phyloP scores from a whole-genome alignment of 768 basidiomycete species.

The Hygrocybe punicea region DNA sequence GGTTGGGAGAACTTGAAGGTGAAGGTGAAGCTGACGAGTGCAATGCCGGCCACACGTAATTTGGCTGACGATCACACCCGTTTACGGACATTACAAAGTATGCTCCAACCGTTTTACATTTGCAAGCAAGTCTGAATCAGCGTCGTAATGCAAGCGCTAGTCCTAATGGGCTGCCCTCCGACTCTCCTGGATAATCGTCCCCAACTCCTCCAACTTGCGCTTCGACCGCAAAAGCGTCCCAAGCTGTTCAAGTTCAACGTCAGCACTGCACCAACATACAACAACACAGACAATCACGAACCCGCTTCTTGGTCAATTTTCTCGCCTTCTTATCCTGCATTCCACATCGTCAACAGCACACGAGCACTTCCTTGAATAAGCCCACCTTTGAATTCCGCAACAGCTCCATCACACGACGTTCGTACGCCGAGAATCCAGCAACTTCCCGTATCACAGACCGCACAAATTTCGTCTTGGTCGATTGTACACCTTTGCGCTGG shows the following conservation, averaged over 20 bases:
- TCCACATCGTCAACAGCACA: neutral
- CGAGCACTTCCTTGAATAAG: constrained; percentile 3
- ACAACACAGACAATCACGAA: constrained; percentile 41
- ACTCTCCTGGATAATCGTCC: constrained; percentile 88
- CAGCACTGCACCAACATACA: constrained; percentile 3
- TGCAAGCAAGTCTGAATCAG: no score
- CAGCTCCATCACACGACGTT: constrained; percentile 97
- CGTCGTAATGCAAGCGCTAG: neutral
- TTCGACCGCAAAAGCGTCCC: constrained; percentile 98
- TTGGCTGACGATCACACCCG: no score
- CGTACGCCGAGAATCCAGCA: constrained; percentile 95
- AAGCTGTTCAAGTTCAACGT: constrained; percentile 52
- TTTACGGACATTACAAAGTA: no score
- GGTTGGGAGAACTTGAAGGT: no score
- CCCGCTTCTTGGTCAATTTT: constrained; percentile 99
- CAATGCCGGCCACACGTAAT: no score
- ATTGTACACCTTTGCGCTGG: constrained; percentile 89
- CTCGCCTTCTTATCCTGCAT: constrained; percentile 95
- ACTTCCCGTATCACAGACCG: constrained; percentile 94
- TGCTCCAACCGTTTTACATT: no score
- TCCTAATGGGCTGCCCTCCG: constrained; percentile 60
- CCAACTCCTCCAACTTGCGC: constrained; percentile 97
- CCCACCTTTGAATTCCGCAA: constrained; percentile 94
- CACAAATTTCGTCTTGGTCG: constrained; percentile 90
- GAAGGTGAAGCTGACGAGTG: no score